Base-by-base conservation (phyloP, 2,329 filamentous ascomycete species). In the Emmonsiellopsis sp. region DNA sequence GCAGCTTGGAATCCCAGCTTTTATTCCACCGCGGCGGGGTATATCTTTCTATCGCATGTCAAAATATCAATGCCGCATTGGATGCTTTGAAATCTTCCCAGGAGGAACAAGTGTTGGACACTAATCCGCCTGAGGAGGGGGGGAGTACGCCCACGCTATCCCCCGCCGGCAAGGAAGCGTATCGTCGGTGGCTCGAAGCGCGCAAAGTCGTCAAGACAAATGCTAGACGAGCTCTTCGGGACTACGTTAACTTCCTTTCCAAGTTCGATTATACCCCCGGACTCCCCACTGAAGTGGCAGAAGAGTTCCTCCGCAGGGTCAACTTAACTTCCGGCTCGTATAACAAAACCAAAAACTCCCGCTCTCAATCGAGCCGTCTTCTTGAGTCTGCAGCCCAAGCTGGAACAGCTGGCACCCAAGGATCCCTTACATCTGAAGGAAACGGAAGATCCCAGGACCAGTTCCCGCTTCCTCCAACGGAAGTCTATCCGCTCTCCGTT, bases 181-280 rank as follows among this genome's bases (percentile, higher is more conserved):
- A 75, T 40, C 66, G 66, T 31, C 72, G 67, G 51, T 73, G 78
- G 52, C 67, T 81, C 26, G 82, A 86, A 57, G 79, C 80, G 44
- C 79, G 85, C 44, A 89, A 86, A 66, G 71, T 79, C 30, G 84
- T 92, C 59, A 87, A 87, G 61, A 77, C 78, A 0, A 84, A 86
- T 68, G 88, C 88, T 3, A 91, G 88, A 68, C 80, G 84, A 53
- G 87, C 88, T 1, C 70, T 93, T 20, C 79, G 84, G 55, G 88
- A 93, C 69, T 90, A 87, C 65, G 74, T 84, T 61, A 75, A 79
- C 20, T 93, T 88, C 64, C 73, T 94, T 40, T 81, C 82, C 1
- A 76, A 83, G 55, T 84, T 93, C 58, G 86, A 93, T 62, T 93
- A 93, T 69, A 87, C 88, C 0, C 86, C 87, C 0, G 80, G 86